These are phyloP conservation scores for Vaccinium darrowii DNA, from an alignment of 148 eudicot genomes.

Conservation along the genomic window DNA sequence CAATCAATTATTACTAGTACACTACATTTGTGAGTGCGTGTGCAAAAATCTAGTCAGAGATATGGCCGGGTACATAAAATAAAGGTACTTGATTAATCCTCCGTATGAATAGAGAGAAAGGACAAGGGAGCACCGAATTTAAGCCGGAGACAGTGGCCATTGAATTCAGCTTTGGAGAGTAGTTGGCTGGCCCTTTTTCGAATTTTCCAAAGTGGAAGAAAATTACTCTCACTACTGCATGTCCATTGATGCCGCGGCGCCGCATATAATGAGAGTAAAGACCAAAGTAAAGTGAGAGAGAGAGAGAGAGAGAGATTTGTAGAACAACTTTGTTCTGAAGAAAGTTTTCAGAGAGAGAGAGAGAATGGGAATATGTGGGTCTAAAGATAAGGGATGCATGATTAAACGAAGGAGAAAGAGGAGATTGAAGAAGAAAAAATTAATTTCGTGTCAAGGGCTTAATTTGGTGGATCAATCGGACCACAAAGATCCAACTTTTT, in stretches of 20 bases:
- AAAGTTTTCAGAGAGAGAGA: background rate
- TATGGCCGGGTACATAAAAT: too few species aligned
- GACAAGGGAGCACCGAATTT: background rate
- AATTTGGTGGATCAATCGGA: slow-evolving; percentile 28
- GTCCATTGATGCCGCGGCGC: too few species aligned
- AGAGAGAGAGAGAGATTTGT: background rate
- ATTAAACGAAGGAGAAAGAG: slow-evolving; percentile 32
- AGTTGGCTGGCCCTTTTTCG: background rate
- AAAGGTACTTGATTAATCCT: background rate
- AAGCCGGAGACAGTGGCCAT: slow-evolving; percentile 7
- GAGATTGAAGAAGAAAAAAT: slow-evolving; percentile 28
- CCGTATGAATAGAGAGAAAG: background rate
- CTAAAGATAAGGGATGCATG: slow-evolving; percentile 46
- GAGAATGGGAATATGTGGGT: slow-evolving; percentile 77
- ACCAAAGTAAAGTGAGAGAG: too few species aligned
- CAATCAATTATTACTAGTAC: too few species aligned
- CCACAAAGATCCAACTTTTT: slow-evolving; percentile 38
- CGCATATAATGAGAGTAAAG: too few species aligned
- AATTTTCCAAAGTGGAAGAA: too few species aligned
- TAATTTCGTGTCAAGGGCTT: slow-evolving; percentile 28
- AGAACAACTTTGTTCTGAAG: background rate
- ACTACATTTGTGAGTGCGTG: too few species aligned
- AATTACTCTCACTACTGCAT: too few species aligned
- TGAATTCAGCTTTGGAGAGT: slow-evolving; percentile 1
- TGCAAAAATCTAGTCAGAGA: too few species aligned